A percentile compares a stretch with the other conserved stretches of the same genome.
Evolutionary conservation across 129 eudicot species (phyloP).

Genomic region (Artemisia annua): DNA sequence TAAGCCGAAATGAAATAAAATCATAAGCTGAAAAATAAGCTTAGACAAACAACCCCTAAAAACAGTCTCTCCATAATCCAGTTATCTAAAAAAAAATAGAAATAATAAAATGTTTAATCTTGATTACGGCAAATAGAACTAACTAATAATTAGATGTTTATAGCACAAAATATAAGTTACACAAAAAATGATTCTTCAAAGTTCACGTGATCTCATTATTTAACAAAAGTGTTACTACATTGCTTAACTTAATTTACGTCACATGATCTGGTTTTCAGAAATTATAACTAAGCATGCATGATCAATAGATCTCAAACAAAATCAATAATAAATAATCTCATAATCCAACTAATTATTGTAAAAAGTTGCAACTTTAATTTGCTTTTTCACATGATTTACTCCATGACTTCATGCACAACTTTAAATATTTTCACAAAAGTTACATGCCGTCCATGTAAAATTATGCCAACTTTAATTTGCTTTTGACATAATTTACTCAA

Average conservation of each 20-base stretch:
- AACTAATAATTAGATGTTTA: too few relatives aligned
- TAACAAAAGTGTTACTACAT: neutral
- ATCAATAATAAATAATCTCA: neutral
- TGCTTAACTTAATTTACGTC: neutral
- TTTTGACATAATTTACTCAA: constrained; percentile 45
- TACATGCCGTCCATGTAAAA: constrained; percentile 23
- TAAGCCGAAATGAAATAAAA: too few relatives aligned
- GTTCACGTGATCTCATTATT: neutral
- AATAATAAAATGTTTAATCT: too few relatives aligned
- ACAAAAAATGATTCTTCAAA: too few relatives aligned
- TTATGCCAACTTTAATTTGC: constrained; percentile 36
- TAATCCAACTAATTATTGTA: constrained; percentile 14
- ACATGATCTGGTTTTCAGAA: neutral
- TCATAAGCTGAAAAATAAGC: too few relatives aligned
- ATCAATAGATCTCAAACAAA: constrained; percentile 10
- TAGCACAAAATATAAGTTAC: too few relatives aligned
- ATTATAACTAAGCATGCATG: constrained; percentile 8
- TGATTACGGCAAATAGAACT: too few relatives aligned
- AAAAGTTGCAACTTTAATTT: constrained; percentile 18
- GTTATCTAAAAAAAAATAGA: neutral
- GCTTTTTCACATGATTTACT: constrained; percentile 12
- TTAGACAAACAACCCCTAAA: too few relatives aligned
- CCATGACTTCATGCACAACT: constrained; percentile 18
- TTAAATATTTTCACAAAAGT: constrained; percentile 12
- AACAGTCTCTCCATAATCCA: neutral